Evolutionary conservation across 768 basidiomycete species (phyloP).

Genomic region (Suillus alpinus): DNA sequence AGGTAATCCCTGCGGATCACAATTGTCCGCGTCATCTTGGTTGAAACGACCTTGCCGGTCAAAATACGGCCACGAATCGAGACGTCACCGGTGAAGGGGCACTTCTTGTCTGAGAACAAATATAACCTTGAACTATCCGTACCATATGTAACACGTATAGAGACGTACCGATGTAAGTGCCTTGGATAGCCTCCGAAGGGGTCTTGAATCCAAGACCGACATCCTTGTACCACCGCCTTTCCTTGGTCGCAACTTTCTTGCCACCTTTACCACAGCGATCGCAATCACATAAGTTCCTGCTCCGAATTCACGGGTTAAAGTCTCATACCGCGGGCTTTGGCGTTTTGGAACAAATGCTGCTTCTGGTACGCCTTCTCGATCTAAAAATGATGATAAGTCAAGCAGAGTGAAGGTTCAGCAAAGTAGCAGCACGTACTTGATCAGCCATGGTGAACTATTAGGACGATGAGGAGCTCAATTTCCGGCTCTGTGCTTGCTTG

Average conservation of each 20-base stretch:
- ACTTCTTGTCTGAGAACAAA: constrained; percentile 85
- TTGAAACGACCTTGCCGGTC: constrained; percentile 95
- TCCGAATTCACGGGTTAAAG: constrained; percentile 9
- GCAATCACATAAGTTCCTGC: constrained; percentile 10
- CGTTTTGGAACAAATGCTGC: constrained; percentile 97
- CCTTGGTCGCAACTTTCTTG: constrained; percentile 91
- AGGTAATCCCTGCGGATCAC: constrained; percentile 95
- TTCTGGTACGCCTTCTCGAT: constrained; percentile 98
- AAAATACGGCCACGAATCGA: constrained; percentile 99
- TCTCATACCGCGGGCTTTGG: constrained; percentile 85
- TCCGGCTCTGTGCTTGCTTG: constrained; percentile 2
- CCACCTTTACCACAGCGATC: constrained; percentile 42
- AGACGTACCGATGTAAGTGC: constrained; percentile 89
- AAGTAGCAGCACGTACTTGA: constrained; percentile 41
- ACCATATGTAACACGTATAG: neutral
- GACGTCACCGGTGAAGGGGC: constrained; percentile 95
- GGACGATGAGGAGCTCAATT: constrained; percentile 8
- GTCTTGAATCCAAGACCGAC: constrained; percentile 97
- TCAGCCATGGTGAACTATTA: constrained; percentile 50
- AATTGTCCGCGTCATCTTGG: constrained; percentile 99
- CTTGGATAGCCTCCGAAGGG: constrained; percentile 90
- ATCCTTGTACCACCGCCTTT: constrained; percentile 99
- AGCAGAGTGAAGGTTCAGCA: neutral
- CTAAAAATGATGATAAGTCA: constrained; percentile 35
- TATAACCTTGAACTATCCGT: neutral